A percentile compares a stretch with the other conserved stretches of the same genome.
Conservation (phyloP, 768 basidiomycete species). For the Auriscalpium vulgare region DNA sequence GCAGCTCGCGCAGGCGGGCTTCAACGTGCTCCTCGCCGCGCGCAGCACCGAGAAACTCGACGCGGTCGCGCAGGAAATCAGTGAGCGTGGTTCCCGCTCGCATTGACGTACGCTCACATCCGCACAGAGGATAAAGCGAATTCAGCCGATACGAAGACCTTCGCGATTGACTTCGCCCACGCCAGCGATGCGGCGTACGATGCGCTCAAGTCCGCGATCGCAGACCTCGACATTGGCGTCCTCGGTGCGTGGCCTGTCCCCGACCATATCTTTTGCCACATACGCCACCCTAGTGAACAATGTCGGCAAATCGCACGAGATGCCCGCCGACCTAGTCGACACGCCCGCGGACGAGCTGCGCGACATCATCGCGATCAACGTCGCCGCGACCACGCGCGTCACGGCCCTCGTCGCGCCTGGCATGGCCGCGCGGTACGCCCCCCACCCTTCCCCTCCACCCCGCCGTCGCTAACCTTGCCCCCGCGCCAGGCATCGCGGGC, state of each 20-base stretch:
- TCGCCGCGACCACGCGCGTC: slow-evolving; percentile 71
- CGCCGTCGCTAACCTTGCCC: not conserved
- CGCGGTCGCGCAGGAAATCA: slow-evolving; percentile 63
- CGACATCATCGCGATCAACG: slow-evolving; percentile 83
- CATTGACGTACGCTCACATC: no score
- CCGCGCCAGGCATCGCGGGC: slow-evolving; percentile 57
- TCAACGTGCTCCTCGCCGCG: slow-evolving; percentile 81
- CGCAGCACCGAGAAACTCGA: slow-evolving; percentile 59
- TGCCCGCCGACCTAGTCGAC: slow-evolving; percentile 81
- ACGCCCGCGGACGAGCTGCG: slow-evolving; percentile 65
- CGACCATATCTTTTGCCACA: no score
- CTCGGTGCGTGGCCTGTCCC: slow-evolving; percentile 44
- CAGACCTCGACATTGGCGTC: slow-evolving; percentile 62
- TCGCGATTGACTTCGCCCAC: slow-evolving; percentile 71
- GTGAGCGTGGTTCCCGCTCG: slow-evolving; percentile 33
- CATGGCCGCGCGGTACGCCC: slow-evolving; percentile 63
- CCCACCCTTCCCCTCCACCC: not conserved
- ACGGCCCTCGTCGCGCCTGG: slow-evolving; percentile 76
- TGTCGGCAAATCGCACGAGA: slow-evolving; percentile 83
- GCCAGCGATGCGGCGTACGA: slow-evolving; percentile 42
- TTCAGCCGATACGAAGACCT: slow-evolving; percentile 42
- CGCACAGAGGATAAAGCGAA: no score
- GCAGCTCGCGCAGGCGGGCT: slow-evolving; percentile 82
- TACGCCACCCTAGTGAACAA: slow-evolving; percentile 68
- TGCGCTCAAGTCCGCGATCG: slow-evolving; percentile 37